Base-by-base conservation (phyloP, 75 land plant species). In the Pinus albicaulis region DNA sequence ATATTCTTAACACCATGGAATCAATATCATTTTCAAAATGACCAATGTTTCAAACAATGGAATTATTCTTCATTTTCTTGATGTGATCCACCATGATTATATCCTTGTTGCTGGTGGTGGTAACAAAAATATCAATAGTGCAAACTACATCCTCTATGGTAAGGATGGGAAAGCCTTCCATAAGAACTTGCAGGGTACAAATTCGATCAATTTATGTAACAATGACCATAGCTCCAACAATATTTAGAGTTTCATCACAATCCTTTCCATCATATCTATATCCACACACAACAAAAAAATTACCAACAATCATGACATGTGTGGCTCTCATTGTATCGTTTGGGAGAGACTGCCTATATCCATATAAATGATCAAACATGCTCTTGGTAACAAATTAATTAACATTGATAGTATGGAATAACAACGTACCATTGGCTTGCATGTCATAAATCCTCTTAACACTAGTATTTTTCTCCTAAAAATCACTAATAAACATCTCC, bases 21-120 rank as follows among this genome's bases (percentile, higher is more conserved):
- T 95, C 98, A 59, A 95, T 95, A 84, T 95, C 98, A 80, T 95
- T 95, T 82, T 95, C 98, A 71, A 95, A 95, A 80, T 95, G 98
- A 23, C 98, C 98, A 76, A 94, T 94, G 86, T 94, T 94, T 86
- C 94, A 92, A n/a, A 94, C 94, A 80, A 93, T 93, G 65, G 91
- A 86, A 74, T 87, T 91, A 81, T 93, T 93, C 89, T 93, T 93
- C 92, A 91, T 93, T 90, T 89, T 86, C 80, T 56, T 88, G 94
- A 94, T 94, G 96, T 93, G 82, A 62, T 77, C 57, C 26, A 95
- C 93, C 98, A 92, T 92, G 82, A 95, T 92, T 85, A 95, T 90
- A 83, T 92, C 95, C 91, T 92, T 95, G 92, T 95, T 95, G 2
- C 95, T 93, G 22, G 95, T 95, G 76, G 98, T 90, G 75, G 98